Percentiles rank a stretch among this genome's conserved stretches.
phyloP scores from a whole-genome alignment of 2,329 filamentous ascomycete species.

The Paraphaeosphaeria minitans region DNA sequence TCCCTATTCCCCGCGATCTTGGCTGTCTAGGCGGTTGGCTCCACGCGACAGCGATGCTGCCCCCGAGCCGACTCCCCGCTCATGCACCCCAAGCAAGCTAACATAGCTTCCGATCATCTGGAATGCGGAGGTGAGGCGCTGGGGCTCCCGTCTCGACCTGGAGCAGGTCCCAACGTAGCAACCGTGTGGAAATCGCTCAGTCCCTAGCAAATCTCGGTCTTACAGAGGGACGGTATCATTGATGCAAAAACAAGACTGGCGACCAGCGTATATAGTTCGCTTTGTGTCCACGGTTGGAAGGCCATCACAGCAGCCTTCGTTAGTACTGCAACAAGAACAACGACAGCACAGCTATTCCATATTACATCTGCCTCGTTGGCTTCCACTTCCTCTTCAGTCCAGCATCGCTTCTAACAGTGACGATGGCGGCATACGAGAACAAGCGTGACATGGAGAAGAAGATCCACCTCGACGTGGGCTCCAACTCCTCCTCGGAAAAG shows the following conservation, averaged over 20 bases:
- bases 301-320: slow-evolving; percentile 10
- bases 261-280: slow-evolving; percentile 10
- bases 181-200: neutral
- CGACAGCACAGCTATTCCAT: neutral
- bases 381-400: neutral
- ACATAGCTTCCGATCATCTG: slow-evolving; percentile 1
- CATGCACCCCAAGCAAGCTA: slow-evolving; percentile 9
- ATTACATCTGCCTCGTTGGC: neutral
- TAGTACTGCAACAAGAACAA: neutral
- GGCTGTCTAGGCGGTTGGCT: neutral
- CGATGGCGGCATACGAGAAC: slow-evolving; percentile 15
- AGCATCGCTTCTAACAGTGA: neutral
- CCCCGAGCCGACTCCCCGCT: slow-evolving; percentile 3
- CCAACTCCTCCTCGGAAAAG: slow-evolving; percentile 15
- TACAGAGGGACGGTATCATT: neutral
- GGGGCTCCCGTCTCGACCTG: neutral
- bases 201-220: neutral
- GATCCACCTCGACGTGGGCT: slow-evolving; percentile 19
- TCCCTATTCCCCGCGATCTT: neutral
- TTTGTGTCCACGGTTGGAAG: neutral
- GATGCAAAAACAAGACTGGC: neutral
- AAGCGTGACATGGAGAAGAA: slow-evolving; percentile 21
- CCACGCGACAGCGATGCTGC: neutral
- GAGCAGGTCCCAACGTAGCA: slow-evolving; percentile 10
- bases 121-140: slow-evolving; percentile 8